Evolutionary conservation across 129 eudicot species (phyloP), one percentile per base, ranked within the genome.

Genomic region (Apium graveolens): DNA sequence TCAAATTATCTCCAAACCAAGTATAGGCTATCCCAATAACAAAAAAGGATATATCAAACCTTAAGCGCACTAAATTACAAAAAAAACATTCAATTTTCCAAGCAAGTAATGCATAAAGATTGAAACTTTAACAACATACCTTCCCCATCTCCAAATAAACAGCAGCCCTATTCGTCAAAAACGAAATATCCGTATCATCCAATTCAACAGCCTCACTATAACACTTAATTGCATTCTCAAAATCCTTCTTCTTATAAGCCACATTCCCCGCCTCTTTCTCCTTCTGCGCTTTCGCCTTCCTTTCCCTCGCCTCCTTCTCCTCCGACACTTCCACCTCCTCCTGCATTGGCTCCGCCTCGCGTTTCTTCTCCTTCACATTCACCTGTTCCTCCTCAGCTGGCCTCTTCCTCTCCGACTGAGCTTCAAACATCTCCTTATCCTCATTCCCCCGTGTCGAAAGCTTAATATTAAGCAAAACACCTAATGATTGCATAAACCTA

Each of bases 251-350:
- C 84, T 96, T 96, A 43, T 96, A 96, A 32, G 97, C 97, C 12
- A 90, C 97, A 90, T 92, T 96, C 11, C 99, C 99, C 31, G 88
- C 87, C 63, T 96, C 99, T 81, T 96, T 96, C 87, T 85, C 97
- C 73, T 92, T 90, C 37, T 81, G 86, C 10, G 97, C 99, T 81
- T 73, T 75, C 12, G 68, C 87, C 81, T 96, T 92, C 82, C 78
- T 90, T 83, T 86, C 91, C 72, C 74, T 92, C 42, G 35, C 37
- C 71, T 90, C 94, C 69, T 45, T 95, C 81, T 88, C 96, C 84
- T 90, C 96, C 0, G 85, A 5, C 16, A 88, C 85, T 32, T 91
- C 96, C 96, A 89, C 86, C 0, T 88, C 90, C 63, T 81, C 94
- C 42, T 38, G 72, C 72, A 27, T 32, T 66, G 72, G 70, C 46